A percentile compares a stretch with the other conserved stretches of the same genome.
These are phyloP conservation scores for Sungouiozyma ichnusensis DNA, from an alignment of 805 yeast genomes.

Conservation along the genomic window DNA sequence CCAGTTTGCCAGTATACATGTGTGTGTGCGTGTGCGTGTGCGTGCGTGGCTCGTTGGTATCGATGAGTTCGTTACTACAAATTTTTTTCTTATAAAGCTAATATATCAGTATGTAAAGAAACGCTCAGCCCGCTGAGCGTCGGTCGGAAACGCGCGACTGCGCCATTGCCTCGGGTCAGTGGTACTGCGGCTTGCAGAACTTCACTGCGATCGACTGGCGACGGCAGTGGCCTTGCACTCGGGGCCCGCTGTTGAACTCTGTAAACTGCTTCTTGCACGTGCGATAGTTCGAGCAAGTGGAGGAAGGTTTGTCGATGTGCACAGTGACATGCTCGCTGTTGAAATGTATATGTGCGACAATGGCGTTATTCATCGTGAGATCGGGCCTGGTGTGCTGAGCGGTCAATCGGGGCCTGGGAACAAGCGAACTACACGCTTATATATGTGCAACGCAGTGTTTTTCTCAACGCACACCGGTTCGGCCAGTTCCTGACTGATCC, in stretches of 20 bases:
- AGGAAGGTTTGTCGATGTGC: background rate
- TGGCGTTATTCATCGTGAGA: background rate
- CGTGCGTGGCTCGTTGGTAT: too few species aligned
- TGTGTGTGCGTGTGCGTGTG: background rate
- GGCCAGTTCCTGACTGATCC: too few species aligned
- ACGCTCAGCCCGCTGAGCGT: too few species aligned
- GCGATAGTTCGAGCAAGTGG: background rate
- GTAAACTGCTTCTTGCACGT: background rate
- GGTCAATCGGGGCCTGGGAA: too few species aligned
- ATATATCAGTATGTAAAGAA: too few species aligned
- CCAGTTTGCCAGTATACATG: constrained; percentile 63
- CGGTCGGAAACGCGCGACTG: too few species aligned
- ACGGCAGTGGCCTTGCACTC: background rate
- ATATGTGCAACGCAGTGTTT: too few species aligned
- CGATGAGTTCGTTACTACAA: too few species aligned
- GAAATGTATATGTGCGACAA: background rate
- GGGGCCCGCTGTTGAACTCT: background rate
- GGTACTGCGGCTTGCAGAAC: background rate
- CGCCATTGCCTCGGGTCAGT: background rate
- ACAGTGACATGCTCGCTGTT: background rate
- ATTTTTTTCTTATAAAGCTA: too few species aligned
- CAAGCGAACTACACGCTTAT: too few species aligned
- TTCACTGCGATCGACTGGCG: background rate
- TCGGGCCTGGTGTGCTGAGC: too few species aligned
- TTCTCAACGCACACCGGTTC: too few species aligned